Conservation (phyloP, 306 rosid genomes). For the Myrica gale region DNA sequence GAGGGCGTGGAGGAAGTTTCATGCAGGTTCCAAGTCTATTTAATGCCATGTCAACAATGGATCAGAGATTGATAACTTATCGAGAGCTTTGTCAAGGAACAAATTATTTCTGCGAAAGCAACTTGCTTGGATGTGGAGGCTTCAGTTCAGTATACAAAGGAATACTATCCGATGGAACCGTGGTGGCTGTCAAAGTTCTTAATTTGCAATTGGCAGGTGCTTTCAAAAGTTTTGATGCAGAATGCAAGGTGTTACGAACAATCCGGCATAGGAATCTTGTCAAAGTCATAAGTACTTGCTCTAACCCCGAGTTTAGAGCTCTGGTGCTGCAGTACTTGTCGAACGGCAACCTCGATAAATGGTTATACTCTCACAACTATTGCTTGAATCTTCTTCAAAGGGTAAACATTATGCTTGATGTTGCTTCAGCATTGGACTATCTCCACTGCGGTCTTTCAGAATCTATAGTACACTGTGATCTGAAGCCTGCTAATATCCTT, state of each 20-base stretch:
- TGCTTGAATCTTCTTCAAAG: neutral
- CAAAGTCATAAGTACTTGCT: neutral
- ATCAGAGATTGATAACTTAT: neutral
- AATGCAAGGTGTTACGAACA: neutral
- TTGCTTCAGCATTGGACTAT: neutral
- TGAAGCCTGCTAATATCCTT: neutral
- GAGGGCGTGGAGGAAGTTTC: neutral
- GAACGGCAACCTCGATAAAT: neutral
- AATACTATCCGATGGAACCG: neutral
- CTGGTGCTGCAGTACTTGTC: neutral
- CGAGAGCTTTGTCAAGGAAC: neutral
- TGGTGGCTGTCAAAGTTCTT: neutral
- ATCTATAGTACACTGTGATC: neutral
- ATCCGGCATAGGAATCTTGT: neutral
- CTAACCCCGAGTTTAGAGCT: neutral
- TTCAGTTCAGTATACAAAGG: neutral
- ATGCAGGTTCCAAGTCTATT: neutral
- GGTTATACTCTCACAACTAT: neutral
- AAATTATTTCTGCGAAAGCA: neutral
- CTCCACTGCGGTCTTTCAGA: neutral
- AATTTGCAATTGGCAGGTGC: neutral
- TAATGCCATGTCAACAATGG: neutral
- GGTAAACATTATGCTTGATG: neutral
- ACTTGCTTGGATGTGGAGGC: neutral
- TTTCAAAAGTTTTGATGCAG: neutral